Evolutionary conservation across 2,329 filamentous ascomycete genomes (phyloP).

Genomic region (Fusarium luffae): DNA sequence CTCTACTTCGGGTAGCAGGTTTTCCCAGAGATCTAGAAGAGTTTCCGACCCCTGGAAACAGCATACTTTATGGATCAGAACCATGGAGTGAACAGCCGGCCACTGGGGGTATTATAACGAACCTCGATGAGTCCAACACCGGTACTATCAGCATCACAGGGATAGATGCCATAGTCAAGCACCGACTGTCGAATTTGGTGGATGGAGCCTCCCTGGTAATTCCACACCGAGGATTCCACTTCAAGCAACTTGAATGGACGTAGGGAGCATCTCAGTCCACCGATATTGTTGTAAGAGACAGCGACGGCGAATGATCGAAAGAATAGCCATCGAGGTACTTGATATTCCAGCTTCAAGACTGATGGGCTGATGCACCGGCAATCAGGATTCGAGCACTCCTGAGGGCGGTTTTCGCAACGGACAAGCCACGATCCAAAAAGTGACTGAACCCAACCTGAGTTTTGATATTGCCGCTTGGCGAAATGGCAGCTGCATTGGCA

Average conservation of each 20-base stretch:
- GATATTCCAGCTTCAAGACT: constrained; percentile 6
- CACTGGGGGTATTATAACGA: background rate
- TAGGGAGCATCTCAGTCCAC: constrained; percentile 6
- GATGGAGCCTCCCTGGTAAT: too few relatives aligned
- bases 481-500: constrained; percentile 27
- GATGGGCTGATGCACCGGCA: background rate
- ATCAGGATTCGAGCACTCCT: background rate
- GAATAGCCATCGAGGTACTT: constrained; percentile 25
- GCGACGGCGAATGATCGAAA: background rate
- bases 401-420: background rate
- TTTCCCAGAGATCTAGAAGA: constrained; percentile 11
- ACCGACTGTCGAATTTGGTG: too few relatives aligned
- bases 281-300: background rate
- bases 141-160: too few relatives aligned
- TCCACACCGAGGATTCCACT: too few relatives aligned
- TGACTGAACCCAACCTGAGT: constrained; percentile 4
- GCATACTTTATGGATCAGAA: too few relatives aligned
- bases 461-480: background rate
- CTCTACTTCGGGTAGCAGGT: background rate
- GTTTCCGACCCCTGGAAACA: too few relatives aligned
- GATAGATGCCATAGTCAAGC: too few relatives aligned
- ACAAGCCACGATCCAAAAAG: constrained; percentile 27
- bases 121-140: constrained; percentile 15
- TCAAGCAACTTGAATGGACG: constrained; percentile 1
- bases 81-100: too few relatives aligned